These are phyloP conservation scores for Cladosporium sp. DNA, from an alignment of 2,329 filamentous ascomycete species.

Conservation along the genomic window DNA sequence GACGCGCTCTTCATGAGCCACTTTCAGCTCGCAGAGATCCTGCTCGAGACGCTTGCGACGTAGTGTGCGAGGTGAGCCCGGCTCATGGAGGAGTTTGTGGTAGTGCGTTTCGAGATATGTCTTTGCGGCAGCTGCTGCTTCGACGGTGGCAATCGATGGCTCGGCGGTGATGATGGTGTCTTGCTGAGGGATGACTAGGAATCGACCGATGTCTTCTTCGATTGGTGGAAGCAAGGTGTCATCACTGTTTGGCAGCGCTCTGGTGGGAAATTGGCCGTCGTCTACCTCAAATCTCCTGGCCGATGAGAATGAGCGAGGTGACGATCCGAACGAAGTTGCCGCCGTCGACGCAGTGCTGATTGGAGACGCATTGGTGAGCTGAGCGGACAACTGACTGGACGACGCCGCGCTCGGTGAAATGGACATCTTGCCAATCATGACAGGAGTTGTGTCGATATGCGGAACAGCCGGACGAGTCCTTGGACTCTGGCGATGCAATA, in stretches of 20 bases:
- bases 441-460: constrained; percentile 7
- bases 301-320: constrained; percentile 23
- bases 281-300: constrained; percentile 26
- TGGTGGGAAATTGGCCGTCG: constrained; percentile 23
- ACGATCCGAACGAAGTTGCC: constrained; percentile 29
- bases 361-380: constrained; percentile 20
- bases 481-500: constrained; percentile 3
- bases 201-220: constrained; percentile 28
- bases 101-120: constrained; percentile 83
- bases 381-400: constrained; percentile 10
- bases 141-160: constrained; percentile 59
- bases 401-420: constrained; percentile 6
- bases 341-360: constrained; percentile 30
- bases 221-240: constrained; percentile 31
- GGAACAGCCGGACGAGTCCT: constrained; percentile 4
- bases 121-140: constrained; percentile 75
- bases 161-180: constrained; percentile 21
- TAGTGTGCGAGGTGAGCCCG: constrained; percentile 54
- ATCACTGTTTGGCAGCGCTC: constrained; percentile 16
- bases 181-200: constrained; percentile 29
- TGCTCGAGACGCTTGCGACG: constrained; percentile 61
- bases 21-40: constrained; percentile 56
- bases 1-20: constrained; percentile 52
- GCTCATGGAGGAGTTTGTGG: constrained; percentile 59
- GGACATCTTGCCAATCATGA: background rate